Evolutionary conservation across 257 asterid genomes (phyloP).

Genomic region (Przewalskia tangutica): DNA sequence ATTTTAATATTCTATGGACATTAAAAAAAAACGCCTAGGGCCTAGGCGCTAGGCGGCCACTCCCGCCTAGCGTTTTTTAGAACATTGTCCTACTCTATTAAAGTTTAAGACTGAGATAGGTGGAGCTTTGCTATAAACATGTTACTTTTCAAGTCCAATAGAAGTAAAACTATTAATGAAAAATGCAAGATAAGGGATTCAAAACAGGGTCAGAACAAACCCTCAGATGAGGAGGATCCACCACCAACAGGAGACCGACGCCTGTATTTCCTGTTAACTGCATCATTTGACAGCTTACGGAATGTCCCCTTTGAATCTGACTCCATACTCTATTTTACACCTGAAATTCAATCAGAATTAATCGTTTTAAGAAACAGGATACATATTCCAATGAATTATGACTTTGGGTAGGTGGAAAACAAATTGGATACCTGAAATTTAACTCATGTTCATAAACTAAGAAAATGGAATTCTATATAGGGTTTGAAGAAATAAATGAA

Average conservation of each 20-base stretch:
- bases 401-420: no score
- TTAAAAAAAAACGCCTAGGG: no score
- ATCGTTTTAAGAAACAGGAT: no score
- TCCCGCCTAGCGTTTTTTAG: no score
- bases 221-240: slow-evolving; percentile 62
- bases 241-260: slow-evolving; percentile 64
- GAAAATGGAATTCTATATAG: not conserved
- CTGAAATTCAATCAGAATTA: not conserved
- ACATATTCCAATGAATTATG: no score
- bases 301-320: slow-evolving; percentile 53
- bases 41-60: no score
- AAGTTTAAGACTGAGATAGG: not conserved
- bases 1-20: no score
- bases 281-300: slow-evolving; percentile 70
- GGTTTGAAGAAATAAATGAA: not conserved
- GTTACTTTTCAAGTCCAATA: not conserved
- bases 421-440: no score
- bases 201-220: slow-evolving; percentile 24
- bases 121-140: not conserved
- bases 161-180: not conserved
- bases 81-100: not conserved
- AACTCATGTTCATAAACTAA: not conserved
- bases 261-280: slow-evolving; percentile 68
- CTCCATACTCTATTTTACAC: slow-evolving; percentile 36
- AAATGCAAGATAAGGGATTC: not conserved